These are phyloP conservation scores for Aspergillus viridinutans DNA, from an alignment of 2,329 filamentous ascomycete species.

Conservation along the genomic window DNA sequence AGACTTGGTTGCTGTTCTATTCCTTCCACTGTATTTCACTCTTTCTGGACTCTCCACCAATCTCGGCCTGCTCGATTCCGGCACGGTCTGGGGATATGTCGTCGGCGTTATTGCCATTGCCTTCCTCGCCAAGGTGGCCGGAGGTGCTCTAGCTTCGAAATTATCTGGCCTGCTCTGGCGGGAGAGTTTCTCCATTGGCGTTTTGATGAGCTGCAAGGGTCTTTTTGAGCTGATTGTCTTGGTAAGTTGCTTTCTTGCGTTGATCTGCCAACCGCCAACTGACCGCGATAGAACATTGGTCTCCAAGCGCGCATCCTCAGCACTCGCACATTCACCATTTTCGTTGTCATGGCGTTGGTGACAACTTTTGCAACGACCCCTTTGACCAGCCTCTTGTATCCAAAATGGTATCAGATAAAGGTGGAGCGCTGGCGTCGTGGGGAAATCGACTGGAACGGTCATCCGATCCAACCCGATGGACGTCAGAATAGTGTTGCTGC, in stretches of 20 bases:
- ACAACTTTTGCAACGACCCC: slow-evolving; percentile 84
- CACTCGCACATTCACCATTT: slow-evolving; percentile 80
- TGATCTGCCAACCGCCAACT: not conserved
- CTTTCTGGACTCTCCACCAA: slow-evolving; percentile 86
- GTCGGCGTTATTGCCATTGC: slow-evolving; percentile 76
- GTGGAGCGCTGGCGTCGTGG: slow-evolving; percentile 71
- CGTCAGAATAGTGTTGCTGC: slow-evolving; percentile 44
- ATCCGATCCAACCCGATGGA: slow-evolving; percentile 38
- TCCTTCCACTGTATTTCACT: slow-evolving; percentile 89
- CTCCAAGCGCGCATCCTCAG: slow-evolving; percentile 78
- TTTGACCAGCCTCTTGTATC: slow-evolving; percentile 68
- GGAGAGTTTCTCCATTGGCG: slow-evolving; percentile 82
- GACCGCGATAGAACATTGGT: slow-evolving; percentile 63
- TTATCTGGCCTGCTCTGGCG: slow-evolving; percentile 78
- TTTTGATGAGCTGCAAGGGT: slow-evolving; percentile 94
- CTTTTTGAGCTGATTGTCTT: slow-evolving; percentile 92
- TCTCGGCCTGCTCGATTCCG: slow-evolving; percentile 74
- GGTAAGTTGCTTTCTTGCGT: slow-evolving; percentile 48
- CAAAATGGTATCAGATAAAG: slow-evolving; percentile 70
- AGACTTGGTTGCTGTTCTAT: slow-evolving; percentile 77
- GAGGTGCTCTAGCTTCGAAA: slow-evolving; percentile 73
- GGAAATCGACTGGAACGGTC: slow-evolving; percentile 85
- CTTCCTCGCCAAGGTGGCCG: slow-evolving; percentile 78
- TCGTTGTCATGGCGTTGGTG: slow-evolving; percentile 87
- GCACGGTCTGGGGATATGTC: slow-evolving; percentile 86